Base-by-base conservation (phyloP, 2,329 filamentous ascomycete species). In the Aspergillus phoenicis region DNA sequence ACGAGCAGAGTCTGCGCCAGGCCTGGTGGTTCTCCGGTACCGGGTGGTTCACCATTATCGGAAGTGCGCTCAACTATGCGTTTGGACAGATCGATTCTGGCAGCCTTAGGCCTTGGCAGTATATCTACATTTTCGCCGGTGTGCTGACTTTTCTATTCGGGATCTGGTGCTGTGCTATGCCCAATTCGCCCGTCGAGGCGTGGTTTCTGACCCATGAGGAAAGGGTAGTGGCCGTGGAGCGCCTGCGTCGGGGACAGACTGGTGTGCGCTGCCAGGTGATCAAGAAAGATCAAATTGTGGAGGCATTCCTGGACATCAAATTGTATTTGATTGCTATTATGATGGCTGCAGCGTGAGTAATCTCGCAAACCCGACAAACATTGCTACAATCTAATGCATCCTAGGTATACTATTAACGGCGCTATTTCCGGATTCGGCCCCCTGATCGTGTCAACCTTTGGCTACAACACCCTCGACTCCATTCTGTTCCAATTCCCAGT, bases 401-500 rank as follows among this genome's bases (percentile, higher is more conserved):
- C n/a, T 36, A 80, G 78, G 1, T 89, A 91, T 67, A 89, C 87
- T 0, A 84, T 91, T 62, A 91, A 91, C 68, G 89, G 89, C 8
- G 89, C 88, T 6, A 85, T 91, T 10, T 85, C 83, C 38, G 88
- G 88, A 1, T 91, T 91, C 69, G 89, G 89, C 0, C 88, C 89
- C 0, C 77, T 91, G 1, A 91, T 91, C 62, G 88, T 91, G 1
- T 87, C 83, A 1, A 91, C 88, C 0, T 91, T 91, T 70, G 88
- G 88, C 58, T 91, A 84, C 76, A 81, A 81, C 22, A 82, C 84
- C 0, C 81, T 89, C 0, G 81, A 89, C 33, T 84, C 87, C 0
- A 91, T 93, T 61, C 80, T 92, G 0, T 87, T 89, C 70, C 90
- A 93, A 68, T 91, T 93, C 61, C 90, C 90, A 0, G 82, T 92